phyloP scores from a whole-genome alignment of 306 rosid genomes.

The Sphenostylis stenocarpa region DNA sequence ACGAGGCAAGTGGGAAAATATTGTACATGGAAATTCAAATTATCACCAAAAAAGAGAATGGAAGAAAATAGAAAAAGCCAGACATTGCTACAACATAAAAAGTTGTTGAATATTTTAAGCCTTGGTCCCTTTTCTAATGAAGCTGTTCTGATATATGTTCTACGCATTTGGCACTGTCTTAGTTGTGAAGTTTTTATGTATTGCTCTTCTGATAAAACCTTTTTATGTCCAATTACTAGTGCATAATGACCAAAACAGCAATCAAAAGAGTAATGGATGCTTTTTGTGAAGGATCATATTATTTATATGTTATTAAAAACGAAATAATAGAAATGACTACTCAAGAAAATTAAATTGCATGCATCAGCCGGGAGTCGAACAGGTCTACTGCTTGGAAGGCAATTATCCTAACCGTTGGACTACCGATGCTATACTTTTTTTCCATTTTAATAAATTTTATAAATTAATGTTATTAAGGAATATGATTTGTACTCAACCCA shows the following conservation, averaged over 20 bases:
- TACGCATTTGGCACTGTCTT: background rate
- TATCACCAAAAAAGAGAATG: background rate
- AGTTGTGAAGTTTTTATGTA: background rate
- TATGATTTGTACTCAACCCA: too few relatives aligned
- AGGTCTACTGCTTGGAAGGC: too few relatives aligned
- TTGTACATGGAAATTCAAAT: background rate
- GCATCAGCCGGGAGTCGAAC: too few relatives aligned
- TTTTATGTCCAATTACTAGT: constrained; percentile 6
- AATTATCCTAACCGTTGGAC: too few relatives aligned
- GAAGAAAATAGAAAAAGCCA: constrained; percentile 22
- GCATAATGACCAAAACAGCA: background rate
- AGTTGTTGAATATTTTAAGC: background rate
- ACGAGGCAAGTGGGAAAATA: background rate
- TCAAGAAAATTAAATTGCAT: too few relatives aligned
- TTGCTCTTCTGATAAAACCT: background rate
- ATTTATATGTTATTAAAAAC: too few relatives aligned
- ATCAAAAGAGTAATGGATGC: background rate
- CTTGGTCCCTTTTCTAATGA: background rate
- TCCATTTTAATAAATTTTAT: too few relatives aligned
- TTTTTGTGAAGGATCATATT: background rate
- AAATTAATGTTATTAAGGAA: too few relatives aligned
- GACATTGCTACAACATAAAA: background rate
- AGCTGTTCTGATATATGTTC: background rate
- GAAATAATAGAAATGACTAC: too few relatives aligned
- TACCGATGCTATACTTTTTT: too few relatives aligned